Percentiles rank a stretch among this genome's conserved stretches.
These are phyloP conservation scores for Canna indica DNA, from an alignment of 176 grass and related monocot species.

Conservation along the genomic window DNA sequence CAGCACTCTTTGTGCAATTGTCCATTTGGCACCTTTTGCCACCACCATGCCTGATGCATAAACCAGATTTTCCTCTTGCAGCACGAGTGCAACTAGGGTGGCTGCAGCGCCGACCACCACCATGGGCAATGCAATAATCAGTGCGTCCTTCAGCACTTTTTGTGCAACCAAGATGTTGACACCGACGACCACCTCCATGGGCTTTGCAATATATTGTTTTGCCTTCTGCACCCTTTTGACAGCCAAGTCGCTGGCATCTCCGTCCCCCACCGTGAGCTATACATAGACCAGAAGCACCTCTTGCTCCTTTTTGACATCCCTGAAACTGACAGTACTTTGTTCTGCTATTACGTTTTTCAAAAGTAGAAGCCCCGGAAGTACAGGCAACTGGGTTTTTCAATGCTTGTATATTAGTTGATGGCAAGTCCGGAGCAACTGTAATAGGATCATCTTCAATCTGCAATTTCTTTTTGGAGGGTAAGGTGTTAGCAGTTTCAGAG, in stretches of 20 bases:
- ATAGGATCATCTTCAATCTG: slow-evolving; percentile 13
- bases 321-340: slow-evolving; percentile 55
- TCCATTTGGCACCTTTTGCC: slow-evolving; percentile 72
- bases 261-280: slow-evolving; percentile 90
- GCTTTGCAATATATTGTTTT: slow-evolving; percentile 91
- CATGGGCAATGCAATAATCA: slow-evolving; percentile 87
- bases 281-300: slow-evolving; percentile 71
- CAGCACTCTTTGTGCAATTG: slow-evolving; percentile 69
- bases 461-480: slow-evolving; percentile 24
- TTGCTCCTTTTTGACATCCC: slow-evolving; percentile 71
- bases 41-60: slow-evolving; percentile 88
- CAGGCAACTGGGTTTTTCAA: slow-evolving; percentile 34
- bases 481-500: slow-evolving; percentile 11
- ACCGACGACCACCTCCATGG: slow-evolving; percentile 76
- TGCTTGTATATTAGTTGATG: slow-evolving; percentile 36
- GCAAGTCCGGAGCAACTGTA: slow-evolving; percentile 27
- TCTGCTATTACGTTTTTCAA: slow-evolving; percentile 25
- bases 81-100: slow-evolving; percentile 57
- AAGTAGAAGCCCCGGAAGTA: slow-evolving; percentile 37
- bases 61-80: slow-evolving; percentile 66
- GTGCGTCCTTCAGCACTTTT: slow-evolving; percentile 88
- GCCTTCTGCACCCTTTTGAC: slow-evolving; percentile 84
- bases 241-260: slow-evolving; percentile 58
- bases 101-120: slow-evolving; percentile 62
- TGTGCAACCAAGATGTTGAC: slow-evolving; percentile 56